Conservation (phyloP, 2,329 filamentous ascomycete genomes). For the Colletotrichum gigasporum region DNA sequence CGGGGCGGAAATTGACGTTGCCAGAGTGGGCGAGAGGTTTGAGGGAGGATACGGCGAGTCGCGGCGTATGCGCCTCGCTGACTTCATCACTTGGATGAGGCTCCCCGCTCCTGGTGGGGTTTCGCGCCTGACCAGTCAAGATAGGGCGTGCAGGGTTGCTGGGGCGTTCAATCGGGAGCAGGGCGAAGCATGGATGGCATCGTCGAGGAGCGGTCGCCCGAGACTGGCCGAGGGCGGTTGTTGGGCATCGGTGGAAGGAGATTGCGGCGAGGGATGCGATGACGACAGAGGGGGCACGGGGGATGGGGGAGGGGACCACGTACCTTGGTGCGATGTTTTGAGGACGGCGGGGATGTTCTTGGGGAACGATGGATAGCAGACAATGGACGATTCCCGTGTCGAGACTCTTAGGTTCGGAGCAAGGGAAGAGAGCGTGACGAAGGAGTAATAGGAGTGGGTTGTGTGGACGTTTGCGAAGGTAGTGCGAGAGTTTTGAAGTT, state of each 20-base stretch:
- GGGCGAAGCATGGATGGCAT: constrained; percentile 1
- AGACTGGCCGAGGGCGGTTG: constrained; percentile 11
- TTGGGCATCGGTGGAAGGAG: constrained; percentile 26
- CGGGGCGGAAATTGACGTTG: constrained; percentile 2
- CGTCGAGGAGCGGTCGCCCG: constrained; percentile 12
- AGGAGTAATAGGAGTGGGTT: constrained; percentile 26
- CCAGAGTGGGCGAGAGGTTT: background rate
- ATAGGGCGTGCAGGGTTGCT: constrained; percentile 24
- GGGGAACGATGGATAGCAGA: constrained; percentile 24
- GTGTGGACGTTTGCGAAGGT: constrained; percentile 36
- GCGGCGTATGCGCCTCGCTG: constrained; percentile 33
- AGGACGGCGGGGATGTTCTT: constrained; percentile 26
- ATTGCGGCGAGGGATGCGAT: constrained; percentile 43
- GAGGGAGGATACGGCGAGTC: background rate
- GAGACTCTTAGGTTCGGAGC: constrained; percentile 21
- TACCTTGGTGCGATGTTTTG: constrained; percentile 34
- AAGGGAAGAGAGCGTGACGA: constrained; percentile 32
- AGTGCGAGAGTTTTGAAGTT: constrained; percentile 41
- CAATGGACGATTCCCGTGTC: constrained; percentile 23
- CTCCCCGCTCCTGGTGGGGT: constrained; percentile 33
- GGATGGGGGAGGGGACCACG: constrained; percentile 33
- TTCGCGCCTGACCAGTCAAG: constrained; percentile 29
- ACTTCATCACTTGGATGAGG: constrained; percentile 31
- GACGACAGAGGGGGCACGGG: constrained; percentile 50
- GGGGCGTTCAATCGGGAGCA: constrained; percentile 21